Base-by-base conservation (phyloP, 495 filamentous ascomycete genomes). In the Lasiosphaeria ovina region DNA sequence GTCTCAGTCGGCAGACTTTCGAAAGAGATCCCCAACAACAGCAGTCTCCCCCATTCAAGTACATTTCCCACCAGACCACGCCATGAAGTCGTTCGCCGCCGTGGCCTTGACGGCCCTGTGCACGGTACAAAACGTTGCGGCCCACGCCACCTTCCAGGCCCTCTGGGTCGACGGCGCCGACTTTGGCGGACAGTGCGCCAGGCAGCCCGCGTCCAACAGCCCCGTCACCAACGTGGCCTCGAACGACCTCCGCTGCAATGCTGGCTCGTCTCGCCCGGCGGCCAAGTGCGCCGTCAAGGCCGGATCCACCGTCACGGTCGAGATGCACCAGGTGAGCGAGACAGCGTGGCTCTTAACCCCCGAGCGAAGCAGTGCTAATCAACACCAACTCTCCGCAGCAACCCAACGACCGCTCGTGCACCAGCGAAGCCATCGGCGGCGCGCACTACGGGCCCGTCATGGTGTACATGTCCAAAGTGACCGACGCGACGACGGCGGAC, bases 381-480 rank as follows among this genome's bases (percentile, higher is more conserved):
- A 16, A 8, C 31, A 6, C 5, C 6, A 3, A 6, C 32, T 4
- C 35, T 14, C 4, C 4, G 65, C 6, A 77, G 71, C 77, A 81
- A 72, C 70, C 69, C 14, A 66, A 69, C 14, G 73, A 78, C 65
- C 72, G 80, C 12, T 63, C 67, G 45, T 83, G 76, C 67, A 34
- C 50, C 34, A 69, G 66, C 55, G 77, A 80, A 56, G 80, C 76
- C 57, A 81, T 83, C 64, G 80, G 79, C 32, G 80, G 78, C 14
- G 74, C 74, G 12, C 77, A 79, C 69, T 71, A 74, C 70, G 76
- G 77, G 9, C 77, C 78, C 14, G 77, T 85, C 3, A 70, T 79
- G 36, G 79, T 77, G 6, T 86, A 85, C 75, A 74, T 85, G 63
- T 71, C 75, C 62, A 77, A 79, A 54, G 83, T 85, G 11, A 16